A percentile compares a stretch with the other conserved stretches of the same genome.
Conservation (phyloP, 768 basidiomycete genomes). For the Leucocoprinus birnbaumii region DNA sequence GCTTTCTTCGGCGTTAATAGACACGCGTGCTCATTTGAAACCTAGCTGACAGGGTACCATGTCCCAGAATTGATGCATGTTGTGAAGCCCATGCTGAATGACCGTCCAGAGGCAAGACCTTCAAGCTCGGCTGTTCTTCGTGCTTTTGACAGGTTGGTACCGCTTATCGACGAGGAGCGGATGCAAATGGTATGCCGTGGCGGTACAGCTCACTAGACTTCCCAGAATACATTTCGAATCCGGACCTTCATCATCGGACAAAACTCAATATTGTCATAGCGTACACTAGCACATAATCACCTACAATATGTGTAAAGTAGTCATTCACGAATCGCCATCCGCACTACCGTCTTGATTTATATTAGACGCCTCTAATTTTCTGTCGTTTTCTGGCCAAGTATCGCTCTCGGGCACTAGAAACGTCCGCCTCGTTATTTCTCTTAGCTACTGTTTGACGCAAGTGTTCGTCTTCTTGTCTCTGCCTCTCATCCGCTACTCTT, state of each 20-base stretch:
- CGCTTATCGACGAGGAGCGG: slow-evolving; percentile 28
- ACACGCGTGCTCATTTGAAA: slow-evolving; percentile 10
- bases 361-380: slow-evolving; percentile 51
- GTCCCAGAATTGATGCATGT: slow-evolving; percentile 60
- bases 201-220: slow-evolving; percentile 7
- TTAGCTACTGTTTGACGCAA: slow-evolving; percentile 64
- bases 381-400: slow-evolving; percentile 80
- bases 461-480: slow-evolving; percentile 60
- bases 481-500: slow-evolving; percentile 52
- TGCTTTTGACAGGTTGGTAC: slow-evolving; percentile 48
- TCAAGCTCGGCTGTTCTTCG: slow-evolving; percentile 42
- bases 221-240: neutral
- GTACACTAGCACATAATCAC: slow-evolving; percentile 3
- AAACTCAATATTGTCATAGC: neutral
- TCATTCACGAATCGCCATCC: neutral
- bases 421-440: slow-evolving; percentile 72
- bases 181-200: slow-evolving; percentile 22
- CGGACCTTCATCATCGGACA: neutral
- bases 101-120: slow-evolving; percentile 50
- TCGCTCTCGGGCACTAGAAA: slow-evolving; percentile 71
- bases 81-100: slow-evolving; percentile 57
- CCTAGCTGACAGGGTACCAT: slow-evolving; percentile 52
- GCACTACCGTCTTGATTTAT: slow-evolving; percentile 5
- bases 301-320: slow-evolving; percentile 2
- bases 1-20: neutral